Evolutionary conservation across 2,329 filamentous ascomycete species (phyloP).

Genomic region (Ampelomyces quisqualis): DNA sequence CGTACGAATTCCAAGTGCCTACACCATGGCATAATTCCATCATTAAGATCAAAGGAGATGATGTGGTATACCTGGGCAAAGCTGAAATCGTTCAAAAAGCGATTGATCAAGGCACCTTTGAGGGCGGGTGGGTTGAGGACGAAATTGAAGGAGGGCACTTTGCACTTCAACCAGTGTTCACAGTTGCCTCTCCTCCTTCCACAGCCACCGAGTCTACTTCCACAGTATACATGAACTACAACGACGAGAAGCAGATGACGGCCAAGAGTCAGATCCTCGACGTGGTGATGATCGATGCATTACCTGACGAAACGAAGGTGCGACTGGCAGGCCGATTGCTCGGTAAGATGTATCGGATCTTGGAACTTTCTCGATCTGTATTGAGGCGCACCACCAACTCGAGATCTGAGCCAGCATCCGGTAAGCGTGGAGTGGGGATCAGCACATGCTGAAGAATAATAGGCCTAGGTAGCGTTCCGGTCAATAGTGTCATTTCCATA

Average conservation of each 20-base stretch:
- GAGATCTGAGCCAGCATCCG: no score
- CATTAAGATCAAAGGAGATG: constrained; percentile 21
- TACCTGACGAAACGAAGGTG: not conserved
- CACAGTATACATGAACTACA: not conserved
- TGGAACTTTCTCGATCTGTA: not conserved
- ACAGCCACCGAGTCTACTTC: not conserved
- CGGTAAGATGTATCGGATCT: not conserved
- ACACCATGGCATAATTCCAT: constrained; percentile 47
- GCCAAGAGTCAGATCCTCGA: not conserved
- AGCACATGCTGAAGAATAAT: no score
- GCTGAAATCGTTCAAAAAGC: constrained; percentile 12
- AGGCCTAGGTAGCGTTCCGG: no score
- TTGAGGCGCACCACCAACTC: not conserved
- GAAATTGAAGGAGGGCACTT: constrained; percentile 4
- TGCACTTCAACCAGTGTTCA: not conserved
- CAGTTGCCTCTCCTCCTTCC: not conserved
- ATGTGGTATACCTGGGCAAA: constrained; percentile 15
- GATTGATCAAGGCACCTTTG: constrained; percentile 6
- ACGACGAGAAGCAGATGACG: not conserved
- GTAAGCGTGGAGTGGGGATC: no score
- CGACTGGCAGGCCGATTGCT: not conserved
- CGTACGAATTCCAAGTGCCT: constrained; percentile 30
- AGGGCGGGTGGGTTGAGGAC: constrained; percentile 13
- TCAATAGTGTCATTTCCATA: no score
- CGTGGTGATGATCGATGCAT: not conserved